Evolutionary conservation across 2,329 filamentous ascomycete genomes (phyloP).

Genomic region (Hymenoscyphus fraxineus): DNA sequence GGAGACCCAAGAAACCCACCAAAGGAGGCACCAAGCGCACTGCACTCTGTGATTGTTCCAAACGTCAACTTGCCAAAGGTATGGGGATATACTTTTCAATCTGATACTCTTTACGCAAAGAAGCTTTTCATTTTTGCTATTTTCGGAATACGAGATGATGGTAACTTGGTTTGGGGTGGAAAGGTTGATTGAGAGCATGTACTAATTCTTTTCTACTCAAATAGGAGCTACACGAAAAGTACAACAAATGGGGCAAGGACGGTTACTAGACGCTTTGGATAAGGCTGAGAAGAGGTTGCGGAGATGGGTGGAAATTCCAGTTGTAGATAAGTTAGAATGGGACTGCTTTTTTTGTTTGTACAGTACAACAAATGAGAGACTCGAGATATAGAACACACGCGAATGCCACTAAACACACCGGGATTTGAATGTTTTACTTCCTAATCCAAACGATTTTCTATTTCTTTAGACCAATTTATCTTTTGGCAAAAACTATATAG

Average conservation of each 20-base stretch:
- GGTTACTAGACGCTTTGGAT: conserved; percentile 49
- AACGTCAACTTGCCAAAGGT: conserved; percentile 91
- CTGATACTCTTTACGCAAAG: not conserved
- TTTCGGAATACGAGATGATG: not conserved
- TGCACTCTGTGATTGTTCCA: conserved; percentile 93
- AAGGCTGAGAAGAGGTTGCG: conserved; percentile 37
- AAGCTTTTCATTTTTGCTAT: not conserved
- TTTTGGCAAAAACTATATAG: no score
- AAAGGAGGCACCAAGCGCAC: conserved; percentile 87
- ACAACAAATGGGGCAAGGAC: conserved; percentile 99
- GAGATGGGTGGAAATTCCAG: conserved; percentile 18
- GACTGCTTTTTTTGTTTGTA: conserved; percentile 7
- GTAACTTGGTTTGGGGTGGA: not conserved
- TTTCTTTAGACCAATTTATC: no score
- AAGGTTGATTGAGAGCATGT: not conserved
- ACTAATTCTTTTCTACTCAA: conserved; percentile 14
- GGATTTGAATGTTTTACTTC: not conserved
- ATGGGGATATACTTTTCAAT: conserved; percentile 31
- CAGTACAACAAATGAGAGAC: not conserved
- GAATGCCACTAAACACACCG: not conserved
- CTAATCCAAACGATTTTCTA: not conserved
- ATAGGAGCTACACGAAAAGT: conserved; percentile 88
- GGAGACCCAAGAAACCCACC: conserved; percentile 72
- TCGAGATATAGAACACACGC: not conserved
- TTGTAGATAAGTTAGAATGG: conserved; percentile 29